Conservation (phyloP, 257 asterid species). For the Rubia yunnanensis region DNA sequence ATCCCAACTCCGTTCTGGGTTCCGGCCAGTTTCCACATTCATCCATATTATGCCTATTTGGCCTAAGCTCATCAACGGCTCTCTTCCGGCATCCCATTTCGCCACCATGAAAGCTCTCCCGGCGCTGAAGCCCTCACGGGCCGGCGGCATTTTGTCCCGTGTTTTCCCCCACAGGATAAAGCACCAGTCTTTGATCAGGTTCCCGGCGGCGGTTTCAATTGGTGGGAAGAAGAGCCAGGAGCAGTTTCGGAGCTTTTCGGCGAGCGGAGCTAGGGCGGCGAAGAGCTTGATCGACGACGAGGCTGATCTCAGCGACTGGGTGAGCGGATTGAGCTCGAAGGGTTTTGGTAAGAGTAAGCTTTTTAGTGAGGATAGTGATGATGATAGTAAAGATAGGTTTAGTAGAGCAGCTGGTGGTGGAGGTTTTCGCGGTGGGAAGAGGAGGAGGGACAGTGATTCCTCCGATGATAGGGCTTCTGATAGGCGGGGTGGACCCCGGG, state of each 20-base stretch:
- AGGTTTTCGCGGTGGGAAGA: constrained; percentile 27
- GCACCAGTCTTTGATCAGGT: constrained; percentile 23
- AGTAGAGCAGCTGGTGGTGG: constrained; percentile 21
- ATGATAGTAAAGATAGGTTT: constrained; percentile 20
- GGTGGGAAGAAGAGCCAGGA: constrained; percentile 9
- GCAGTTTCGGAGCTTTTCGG: not conserved
- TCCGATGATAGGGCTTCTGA: constrained; percentile 14
- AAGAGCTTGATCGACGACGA: constrained; percentile 94
- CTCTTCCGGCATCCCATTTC: constrained; percentile 18
- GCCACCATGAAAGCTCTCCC: constrained; percentile 23
- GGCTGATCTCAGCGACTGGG: constrained; percentile 93
- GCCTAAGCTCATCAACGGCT: constrained; percentile 26
- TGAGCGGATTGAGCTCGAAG: constrained; percentile 62
- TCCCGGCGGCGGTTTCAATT: constrained; percentile 19
- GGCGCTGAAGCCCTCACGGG: constrained; percentile 10
- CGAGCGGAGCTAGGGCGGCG: constrained; percentile 22
- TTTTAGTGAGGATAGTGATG: constrained; percentile 50
- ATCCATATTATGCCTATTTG: constrained; percentile 32
- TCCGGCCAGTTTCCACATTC: not conserved
- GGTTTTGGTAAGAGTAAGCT: constrained; percentile 44
- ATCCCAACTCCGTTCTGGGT: not conserved
- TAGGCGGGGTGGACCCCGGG: constrained; percentile 33
- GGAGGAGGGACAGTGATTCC: constrained; percentile 33
- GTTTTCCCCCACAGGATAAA: constrained; percentile 53
- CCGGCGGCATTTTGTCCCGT: constrained; percentile 44